Conservation (phyloP, 2,329 filamentous ascomycete genomes). For the Aureobasidium lini region DNA sequence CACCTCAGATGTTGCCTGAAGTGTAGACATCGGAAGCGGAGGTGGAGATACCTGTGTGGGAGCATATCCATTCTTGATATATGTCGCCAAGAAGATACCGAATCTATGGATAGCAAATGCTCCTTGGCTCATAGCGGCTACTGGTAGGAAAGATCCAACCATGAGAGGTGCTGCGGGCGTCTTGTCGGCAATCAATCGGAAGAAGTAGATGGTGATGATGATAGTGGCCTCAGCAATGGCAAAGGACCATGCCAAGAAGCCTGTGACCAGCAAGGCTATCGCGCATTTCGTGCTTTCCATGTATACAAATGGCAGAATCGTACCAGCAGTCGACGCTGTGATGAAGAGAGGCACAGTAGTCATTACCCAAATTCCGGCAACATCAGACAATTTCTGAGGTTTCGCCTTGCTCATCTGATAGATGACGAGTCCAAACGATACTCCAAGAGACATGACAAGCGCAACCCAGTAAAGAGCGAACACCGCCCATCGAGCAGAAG, state of each 20-base stretch:
- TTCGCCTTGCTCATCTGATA: constrained; percentile 15
- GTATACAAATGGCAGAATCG: background rate
- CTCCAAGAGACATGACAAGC: constrained; percentile 14
- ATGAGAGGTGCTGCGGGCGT: constrained; percentile 14
- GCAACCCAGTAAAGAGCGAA: constrained; percentile 22
- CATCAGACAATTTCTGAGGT: constrained; percentile 17
- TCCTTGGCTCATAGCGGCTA: constrained; percentile 17
- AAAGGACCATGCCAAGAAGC: constrained; percentile 11
- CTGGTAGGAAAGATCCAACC: constrained; percentile 15
- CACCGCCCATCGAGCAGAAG: constrained; percentile 18
- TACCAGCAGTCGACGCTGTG: background rate
- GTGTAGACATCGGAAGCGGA: constrained; percentile 11
- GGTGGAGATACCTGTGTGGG: constrained; percentile 16
- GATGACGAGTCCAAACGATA: constrained; percentile 18
- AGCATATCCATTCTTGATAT: constrained; percentile 16
- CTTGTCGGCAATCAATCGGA: constrained; percentile 15
- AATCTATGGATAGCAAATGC: constrained; percentile 20
- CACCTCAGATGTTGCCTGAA: constrained; percentile 17
- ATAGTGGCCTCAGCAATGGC: background rate
- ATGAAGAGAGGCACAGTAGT: constrained; percentile 6
- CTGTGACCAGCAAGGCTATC: constrained; percentile 7
- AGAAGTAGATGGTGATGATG: constrained; percentile 16
- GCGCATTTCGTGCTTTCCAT: constrained; percentile 12
- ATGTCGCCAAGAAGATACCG: constrained; percentile 17
- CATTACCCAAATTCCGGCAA: constrained; percentile 19